Percentiles rank a stretch among this genome's conserved stretches.
Evolutionary conservation across 169 alveolate genomes (phyloP).

Genomic region (Eimeria maxima): DNA sequence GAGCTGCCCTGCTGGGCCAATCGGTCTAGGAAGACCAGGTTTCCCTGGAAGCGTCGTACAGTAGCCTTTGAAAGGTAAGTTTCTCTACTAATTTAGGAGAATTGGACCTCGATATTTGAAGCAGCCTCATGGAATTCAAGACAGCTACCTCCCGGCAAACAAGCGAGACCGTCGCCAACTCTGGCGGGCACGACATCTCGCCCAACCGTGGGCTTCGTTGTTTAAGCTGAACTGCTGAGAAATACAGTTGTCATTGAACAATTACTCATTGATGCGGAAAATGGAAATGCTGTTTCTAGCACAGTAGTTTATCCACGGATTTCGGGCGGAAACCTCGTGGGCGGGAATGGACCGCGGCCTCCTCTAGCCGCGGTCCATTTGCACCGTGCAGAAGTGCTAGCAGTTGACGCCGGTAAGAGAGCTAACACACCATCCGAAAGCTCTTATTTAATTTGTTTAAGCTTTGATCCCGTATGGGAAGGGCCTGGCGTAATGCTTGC

Average conservation of each 20-base stretch:
- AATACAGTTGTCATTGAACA: background rate
- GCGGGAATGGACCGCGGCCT: slow-evolving; percentile 13
- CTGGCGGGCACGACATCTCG: background rate
- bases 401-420: background rate
- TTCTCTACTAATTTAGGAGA: background rate
- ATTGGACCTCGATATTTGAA: background rate
- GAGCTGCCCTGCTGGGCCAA: background rate
- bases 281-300: background rate
- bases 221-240: background rate
- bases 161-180: background rate
- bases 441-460: background rate
- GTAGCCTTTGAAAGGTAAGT: background rate
- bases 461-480: background rate
- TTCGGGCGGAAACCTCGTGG: background rate
- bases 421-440: background rate
- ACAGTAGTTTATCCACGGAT: background rate
- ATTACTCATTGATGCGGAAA: background rate
- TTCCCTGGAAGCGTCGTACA: background rate
- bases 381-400: background rate
- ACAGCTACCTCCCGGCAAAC: slow-evolving; percentile 15
- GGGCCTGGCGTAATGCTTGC: background rate
- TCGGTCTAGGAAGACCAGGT: background rate
- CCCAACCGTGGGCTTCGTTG: background rate
- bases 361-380: background rate
- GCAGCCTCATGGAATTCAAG: background rate